phyloP scores from a whole-genome alignment of 192 early-diverging fungal species.

The Tieghemiomyces parasiticus region DNA sequence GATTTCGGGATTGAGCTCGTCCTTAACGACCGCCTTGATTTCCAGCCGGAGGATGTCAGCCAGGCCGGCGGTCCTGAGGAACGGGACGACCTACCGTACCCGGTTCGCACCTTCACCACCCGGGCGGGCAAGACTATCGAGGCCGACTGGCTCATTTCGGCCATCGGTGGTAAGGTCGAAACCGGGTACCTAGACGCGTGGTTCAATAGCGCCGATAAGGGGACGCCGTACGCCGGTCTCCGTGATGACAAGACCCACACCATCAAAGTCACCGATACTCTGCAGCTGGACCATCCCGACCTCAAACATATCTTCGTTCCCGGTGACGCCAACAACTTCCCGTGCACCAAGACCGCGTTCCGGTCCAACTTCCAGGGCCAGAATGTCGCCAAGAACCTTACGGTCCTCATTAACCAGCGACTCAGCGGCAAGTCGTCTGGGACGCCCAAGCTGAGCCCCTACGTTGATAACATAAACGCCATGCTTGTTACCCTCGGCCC shows the following conservation, averaged over 20 bases:
- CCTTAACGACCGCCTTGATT: conserved; percentile 25
- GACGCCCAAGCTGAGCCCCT: background rate
- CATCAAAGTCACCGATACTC: background rate
- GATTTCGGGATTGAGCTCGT: conserved; percentile 21
- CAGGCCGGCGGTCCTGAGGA: too few relatives aligned
- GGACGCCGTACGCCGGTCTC: background rate
- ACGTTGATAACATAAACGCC: background rate
- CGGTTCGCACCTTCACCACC: conserved; percentile 14
- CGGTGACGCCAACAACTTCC: background rate
- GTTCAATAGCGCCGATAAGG: too few relatives aligned
- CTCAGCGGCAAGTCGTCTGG: background rate
- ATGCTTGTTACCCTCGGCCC: background rate
- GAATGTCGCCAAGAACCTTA: background rate
- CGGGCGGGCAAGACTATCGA: conserved; percentile 25
- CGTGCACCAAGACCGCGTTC: background rate
- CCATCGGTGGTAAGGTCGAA: background rate
- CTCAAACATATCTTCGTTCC: background rate
- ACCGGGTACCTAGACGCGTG: background rate
- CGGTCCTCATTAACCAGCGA: background rate
- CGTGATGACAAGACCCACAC: background rate
- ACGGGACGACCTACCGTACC: background rate
- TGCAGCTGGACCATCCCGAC: background rate
- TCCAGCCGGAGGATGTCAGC: conserved; percentile 22
- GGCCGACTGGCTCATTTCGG: conserved; percentile 12
- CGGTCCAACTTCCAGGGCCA: background rate